phyloP scores from a whole-genome alignment of 2,329 filamentous ascomycete species.

The Microcyclospora tardicrescens region DNA sequence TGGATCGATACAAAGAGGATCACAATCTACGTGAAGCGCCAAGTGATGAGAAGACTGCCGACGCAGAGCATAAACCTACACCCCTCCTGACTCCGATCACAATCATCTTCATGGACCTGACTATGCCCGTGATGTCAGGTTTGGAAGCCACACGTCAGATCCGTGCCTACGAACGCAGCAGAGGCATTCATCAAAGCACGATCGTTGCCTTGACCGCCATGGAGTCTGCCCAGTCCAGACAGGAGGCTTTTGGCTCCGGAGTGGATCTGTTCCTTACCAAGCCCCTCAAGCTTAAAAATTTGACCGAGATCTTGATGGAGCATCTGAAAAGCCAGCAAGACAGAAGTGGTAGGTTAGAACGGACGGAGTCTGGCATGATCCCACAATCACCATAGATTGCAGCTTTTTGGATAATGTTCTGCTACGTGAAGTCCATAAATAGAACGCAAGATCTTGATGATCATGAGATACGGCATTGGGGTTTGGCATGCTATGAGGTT shows the following conservation, averaged over 20 bases:
- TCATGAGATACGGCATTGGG: too few species aligned
- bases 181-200: slow-evolving; percentile 11
- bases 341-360: too few species aligned
- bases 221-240: slow-evolving; percentile 17
- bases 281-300: slow-evolving; percentile 25
- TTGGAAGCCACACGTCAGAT: slow-evolving; percentile 23
- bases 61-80: too few species aligned
- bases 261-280: slow-evolving; percentile 22
- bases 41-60: too few species aligned
- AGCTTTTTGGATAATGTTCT: too few species aligned
- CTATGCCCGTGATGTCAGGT: slow-evolving; percentile 22
- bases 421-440: too few species aligned
- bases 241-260: slow-evolving; percentile 17
- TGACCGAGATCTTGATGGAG: slow-evolving; percentile 27
- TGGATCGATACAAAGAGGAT: slow-evolving; percentile 28
- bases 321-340: not conserved
- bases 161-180: slow-evolving; percentile 17
- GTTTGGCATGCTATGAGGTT: too few species aligned
- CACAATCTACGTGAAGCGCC: not conserved
- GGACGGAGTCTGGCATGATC: too few species aligned
- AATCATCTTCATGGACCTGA: slow-evolving; percentile 37
- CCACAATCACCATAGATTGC: too few species aligned
- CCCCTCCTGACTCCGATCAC: slow-evolving; percentile 9
- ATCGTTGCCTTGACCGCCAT: slow-evolving; percentile 23
- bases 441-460: too few species aligned